Evolutionary conservation across 371 early-diverging fungal genomes (phyloP).

Genomic region (Batkoa obscura): DNA sequence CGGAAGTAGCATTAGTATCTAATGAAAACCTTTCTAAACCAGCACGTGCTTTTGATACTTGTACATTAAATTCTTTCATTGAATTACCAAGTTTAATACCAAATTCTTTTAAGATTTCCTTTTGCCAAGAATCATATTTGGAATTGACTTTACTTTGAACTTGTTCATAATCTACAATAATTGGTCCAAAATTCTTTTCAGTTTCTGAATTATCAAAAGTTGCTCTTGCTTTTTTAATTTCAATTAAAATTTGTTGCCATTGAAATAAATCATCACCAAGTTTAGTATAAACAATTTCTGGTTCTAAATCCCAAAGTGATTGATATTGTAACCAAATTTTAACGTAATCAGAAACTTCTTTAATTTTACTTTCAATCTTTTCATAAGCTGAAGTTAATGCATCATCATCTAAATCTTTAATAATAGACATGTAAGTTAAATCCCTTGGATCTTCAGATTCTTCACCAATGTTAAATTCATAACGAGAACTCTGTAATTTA

Average conservation of each 20-base stretch:
- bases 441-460: conserved; percentile 30
- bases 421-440: conserved; percentile 46
- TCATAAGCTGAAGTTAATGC: conserved; percentile 59
- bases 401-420: conserved; percentile 49
- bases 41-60: conserved; percentile 56
- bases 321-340: conserved; percentile 94
- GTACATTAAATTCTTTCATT: conserved; percentile 68
- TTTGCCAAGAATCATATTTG: conserved; percentile 95
- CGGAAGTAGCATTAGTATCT: conserved; percentile 68
- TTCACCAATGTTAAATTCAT: conserved; percentile 57
- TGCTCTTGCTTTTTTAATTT: conserved; percentile 81
- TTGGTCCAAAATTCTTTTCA: conserved; percentile 65
- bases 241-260: conserved; percentile 88
- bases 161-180: conserved; percentile 87
- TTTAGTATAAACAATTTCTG: conserved; percentile 51
- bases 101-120: conserved; percentile 83
- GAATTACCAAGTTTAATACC: conserved; percentile 58
- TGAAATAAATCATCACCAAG: conserved; percentile 79
- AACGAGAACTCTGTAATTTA: conserved; percentile 75
- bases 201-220: conserved; percentile 94
- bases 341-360: conserved; percentile 67
- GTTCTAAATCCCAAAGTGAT: conserved; percentile 90
- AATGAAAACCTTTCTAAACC: conserved; percentile 80
- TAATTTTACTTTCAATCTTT: conserved; percentile 58
- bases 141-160: conserved; percentile 95